Base-by-base conservation (phyloP, 306 rosid genomes). In the Fagus crenata region DNA sequence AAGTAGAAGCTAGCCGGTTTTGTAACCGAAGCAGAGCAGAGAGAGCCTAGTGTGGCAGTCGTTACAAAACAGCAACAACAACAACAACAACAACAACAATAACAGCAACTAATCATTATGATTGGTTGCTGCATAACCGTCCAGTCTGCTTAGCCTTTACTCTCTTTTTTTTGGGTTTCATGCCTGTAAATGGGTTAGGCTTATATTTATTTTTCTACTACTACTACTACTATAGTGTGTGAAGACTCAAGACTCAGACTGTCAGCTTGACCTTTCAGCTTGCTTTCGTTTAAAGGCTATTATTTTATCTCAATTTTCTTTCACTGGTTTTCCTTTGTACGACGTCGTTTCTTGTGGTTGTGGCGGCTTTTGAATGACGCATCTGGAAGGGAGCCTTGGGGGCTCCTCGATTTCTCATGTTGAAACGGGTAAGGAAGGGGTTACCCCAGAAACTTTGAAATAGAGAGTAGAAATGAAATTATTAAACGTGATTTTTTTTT, bases 91-190 rank as follows among this genome's bases (percentile, higher is more conserved):
- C 15, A 43, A 58, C 68, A 56, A 69, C 81, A 77, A 22, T 22
- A 22, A 85, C 78, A 41, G 70, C 80, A 60, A 82, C 85, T 67
- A 42, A 59, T 82, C 84, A 89, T 91, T 78, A 81, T 89, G 82
- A 86, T 81, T 71, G 81, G 82, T 80, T 63, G 82, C 78, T 63
- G 75, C 87, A 81, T 84, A 86, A 89, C 93, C 82, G 86, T 84
- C 80, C 79, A 85, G 85, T 84, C 82, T 79, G 80, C 71, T 81
- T 85, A 69, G 79, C 81, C 77, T 60, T 77, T 56, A 22, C 81
- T 86, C 75, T 74, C 49, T 83, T 77, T 78, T 77, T 40, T 78
- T 77, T 40, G 80, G 78, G 83, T 73, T 49, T 75, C 76, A 77
- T 76, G 87, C 73, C 68, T 65, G 79, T 71, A 65, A 81, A 84